phyloP scores from a whole-genome alignment of 306 rosid genomes.

The Arachis stenosperma region DNA sequence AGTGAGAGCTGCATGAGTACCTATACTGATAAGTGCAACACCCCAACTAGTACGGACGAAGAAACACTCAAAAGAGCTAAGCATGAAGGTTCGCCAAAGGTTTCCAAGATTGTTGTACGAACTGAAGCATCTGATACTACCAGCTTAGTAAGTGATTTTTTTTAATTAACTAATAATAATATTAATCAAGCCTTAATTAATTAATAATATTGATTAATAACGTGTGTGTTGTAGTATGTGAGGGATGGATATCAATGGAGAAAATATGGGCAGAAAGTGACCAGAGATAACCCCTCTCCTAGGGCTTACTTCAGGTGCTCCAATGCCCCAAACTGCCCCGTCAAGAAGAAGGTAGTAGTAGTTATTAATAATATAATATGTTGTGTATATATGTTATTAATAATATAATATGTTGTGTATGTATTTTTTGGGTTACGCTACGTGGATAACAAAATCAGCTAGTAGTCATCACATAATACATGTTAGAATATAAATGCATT shows the following conservation, averaged over 20 bases:
- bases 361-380: no score
- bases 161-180: no score
- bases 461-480: no score
- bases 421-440: no score
- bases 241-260: slow-evolving; percentile 97
- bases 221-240: slow-evolving; percentile 55
- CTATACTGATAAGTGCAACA: slow-evolving; percentile 47
- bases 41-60: slow-evolving; percentile 53
- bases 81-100: slow-evolving; percentile 44
- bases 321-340: slow-evolving; percentile 78
- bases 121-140: slow-evolving; percentile 62
- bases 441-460: no score
- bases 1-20: slow-evolving; percentile 31
- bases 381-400: no score
- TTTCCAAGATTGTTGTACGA: slow-evolving; percentile 60
- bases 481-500: no score
- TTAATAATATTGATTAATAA: no score
- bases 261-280: slow-evolving; percentile 93
- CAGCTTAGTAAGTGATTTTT: slow-evolving; percentile 60
- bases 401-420: no score
- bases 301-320: slow-evolving; percentile 97
- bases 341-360: slow-evolving; percentile 77
- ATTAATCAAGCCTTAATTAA: no score
- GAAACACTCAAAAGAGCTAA: slow-evolving; percentile 52
- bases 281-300: slow-evolving; percentile 94